phyloP scores from a whole-genome alignment of 345 rosid species.

The Eutrema yunnanense region DNA sequence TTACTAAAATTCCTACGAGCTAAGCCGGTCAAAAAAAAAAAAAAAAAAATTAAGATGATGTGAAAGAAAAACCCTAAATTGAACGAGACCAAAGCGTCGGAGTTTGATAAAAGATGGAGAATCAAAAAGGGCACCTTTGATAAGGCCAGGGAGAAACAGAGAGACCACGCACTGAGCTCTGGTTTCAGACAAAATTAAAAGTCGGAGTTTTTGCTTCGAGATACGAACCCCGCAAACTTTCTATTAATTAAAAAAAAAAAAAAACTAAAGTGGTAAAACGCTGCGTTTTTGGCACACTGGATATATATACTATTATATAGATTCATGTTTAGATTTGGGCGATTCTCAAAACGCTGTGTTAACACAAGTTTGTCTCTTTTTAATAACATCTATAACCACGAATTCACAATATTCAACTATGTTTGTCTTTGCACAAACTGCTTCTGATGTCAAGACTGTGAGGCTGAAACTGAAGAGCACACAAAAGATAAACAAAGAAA shows the following conservation, averaged over 20 bases:
- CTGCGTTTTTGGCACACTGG: neutral
- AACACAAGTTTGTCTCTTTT: neutral
- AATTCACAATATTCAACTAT: neutral
- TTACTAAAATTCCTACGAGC: neutral
- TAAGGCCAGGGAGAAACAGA: neutral
- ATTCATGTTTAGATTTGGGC: neutral
- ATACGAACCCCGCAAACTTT: neutral
- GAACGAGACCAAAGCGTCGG: neutral
- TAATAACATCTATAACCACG: neutral
- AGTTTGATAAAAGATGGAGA: neutral
- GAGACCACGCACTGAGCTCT: neutral
- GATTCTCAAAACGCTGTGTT: neutral
- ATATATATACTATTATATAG: too few species aligned
- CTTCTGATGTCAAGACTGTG: slow-evolving; percentile 22
- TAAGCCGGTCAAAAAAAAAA: neutral
- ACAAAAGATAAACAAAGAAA: neutral
- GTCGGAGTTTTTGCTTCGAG: neutral
- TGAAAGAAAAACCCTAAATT: neutral
- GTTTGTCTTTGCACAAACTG: neutral
- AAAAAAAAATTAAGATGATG: neutral
- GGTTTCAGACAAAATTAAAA: neutral
- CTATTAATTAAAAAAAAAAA: neutral
- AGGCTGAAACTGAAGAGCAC: slow-evolving; percentile 40
- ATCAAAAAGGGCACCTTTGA: slow-evolving; percentile 1
- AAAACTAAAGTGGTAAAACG: neutral